Conservation (phyloP, 768 basidiomycete species). For the Trametes meyenii region DNA sequence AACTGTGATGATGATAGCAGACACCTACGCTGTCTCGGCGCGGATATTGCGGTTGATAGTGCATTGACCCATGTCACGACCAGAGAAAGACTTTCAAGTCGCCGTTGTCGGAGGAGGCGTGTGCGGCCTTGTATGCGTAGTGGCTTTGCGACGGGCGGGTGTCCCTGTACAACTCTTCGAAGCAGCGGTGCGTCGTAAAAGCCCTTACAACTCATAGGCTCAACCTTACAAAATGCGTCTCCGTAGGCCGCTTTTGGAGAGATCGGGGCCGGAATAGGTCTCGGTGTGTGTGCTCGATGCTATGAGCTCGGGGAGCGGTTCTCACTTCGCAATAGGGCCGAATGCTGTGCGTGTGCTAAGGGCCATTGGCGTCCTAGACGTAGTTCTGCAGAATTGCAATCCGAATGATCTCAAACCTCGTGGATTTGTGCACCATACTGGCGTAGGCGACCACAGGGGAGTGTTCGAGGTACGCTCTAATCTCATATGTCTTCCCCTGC, state of each 20-base stretch:
- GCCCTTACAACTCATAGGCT: not conserved
- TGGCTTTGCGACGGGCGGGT: constrained; percentile 45
- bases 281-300: constrained; percentile 39
- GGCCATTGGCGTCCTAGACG: constrained; percentile 46
- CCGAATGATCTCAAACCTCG: constrained; percentile 34
- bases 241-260: constrained; percentile 51
- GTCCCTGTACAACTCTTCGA: constrained; percentile 53
- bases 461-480: constrained; percentile 45
- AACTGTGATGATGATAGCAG: too few relatives aligned
- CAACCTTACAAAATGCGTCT: not conserved
- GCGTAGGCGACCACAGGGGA: constrained; percentile 42
- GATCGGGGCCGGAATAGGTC: constrained; percentile 56
- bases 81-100: constrained; percentile 40
- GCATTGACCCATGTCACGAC: not conserved
- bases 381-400: constrained; percentile 41
- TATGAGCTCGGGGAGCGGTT: not conserved
- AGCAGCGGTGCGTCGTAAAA: constrained; percentile 42
- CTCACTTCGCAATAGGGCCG: constrained; percentile 39
- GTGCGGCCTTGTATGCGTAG: constrained; percentile 51
- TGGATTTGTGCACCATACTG: constrained; percentile 46
- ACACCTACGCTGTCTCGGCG: too few relatives aligned
- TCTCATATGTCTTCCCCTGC: too few relatives aligned
- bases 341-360: constrained; percentile 52
- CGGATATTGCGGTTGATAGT: not conserved
- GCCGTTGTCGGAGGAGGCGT: constrained; percentile 61